A percentile compares a stretch with the other conserved stretches of the same genome.
Evolutionary conservation across 192 early-diverging fungal genomes (phyloP).

Genomic region (Entrophospora sp.): DNA sequence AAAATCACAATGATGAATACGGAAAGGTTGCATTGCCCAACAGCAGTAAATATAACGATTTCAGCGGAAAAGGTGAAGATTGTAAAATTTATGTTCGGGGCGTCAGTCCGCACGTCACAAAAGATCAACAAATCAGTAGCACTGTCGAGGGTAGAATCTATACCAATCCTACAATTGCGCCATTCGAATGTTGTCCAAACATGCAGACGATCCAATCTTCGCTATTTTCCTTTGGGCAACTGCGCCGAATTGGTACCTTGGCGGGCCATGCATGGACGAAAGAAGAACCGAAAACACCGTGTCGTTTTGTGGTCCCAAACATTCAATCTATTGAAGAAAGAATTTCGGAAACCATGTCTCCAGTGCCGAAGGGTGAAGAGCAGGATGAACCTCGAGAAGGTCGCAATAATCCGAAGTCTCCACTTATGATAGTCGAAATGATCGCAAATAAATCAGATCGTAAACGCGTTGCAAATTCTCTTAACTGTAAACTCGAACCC

Average conservation of each 20-base stretch:
- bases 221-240: background rate
- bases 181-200: background rate
- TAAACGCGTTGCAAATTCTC: background rate
- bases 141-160: background rate
- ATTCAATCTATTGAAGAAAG: background rate
- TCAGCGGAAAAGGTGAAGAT: conserved; percentile 12
- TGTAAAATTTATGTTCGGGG: conserved; percentile 7
- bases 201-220: background rate
- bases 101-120: background rate
- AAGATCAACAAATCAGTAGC: conserved; percentile 6
- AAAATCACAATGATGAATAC: conserved; percentile 4
- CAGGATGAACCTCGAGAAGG: background rate
- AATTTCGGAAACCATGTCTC: background rate
- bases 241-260: conserved; percentile 1
- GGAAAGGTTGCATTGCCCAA: background rate
- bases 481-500: background rate
- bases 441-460: conserved; percentile 13
- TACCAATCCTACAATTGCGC: background rate
- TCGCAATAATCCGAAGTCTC: background rate
- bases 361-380: background rate
- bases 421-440: background rate
- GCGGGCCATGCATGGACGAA: background rate
- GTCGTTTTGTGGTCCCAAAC: conserved; percentile 9
- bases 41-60: conserved; percentile 6
- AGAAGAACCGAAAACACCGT: background rate